A percentile compares a stretch with the other conserved stretches of the same genome.
Conservation (phyloP, 169 alveolate genomes). For the Cystoisospora suis region DNA sequence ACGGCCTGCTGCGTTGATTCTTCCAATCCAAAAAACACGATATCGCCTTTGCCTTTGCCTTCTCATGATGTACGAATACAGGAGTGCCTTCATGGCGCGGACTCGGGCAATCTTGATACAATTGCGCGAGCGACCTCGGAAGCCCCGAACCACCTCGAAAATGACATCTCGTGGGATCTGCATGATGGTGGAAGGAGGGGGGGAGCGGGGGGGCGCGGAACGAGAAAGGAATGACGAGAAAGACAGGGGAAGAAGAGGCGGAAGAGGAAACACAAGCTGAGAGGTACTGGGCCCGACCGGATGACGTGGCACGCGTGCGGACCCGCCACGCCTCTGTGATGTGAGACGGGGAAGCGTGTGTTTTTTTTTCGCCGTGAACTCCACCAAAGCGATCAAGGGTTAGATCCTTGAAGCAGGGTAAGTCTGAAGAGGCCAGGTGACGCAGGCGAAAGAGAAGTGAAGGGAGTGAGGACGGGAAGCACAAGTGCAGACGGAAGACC, state of each 20-base stretch:
- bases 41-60: conserved; percentile 53
- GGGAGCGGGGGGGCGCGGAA: neutral
- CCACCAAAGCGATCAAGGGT: too few relatives aligned
- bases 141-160: conserved; percentile 62
- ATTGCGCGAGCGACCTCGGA: conserved; percentile 59
- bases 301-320: too few relatives aligned
- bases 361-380: neutral
- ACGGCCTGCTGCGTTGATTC: conserved; percentile 63
- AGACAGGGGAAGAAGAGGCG: neutral
- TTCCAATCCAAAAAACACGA: conserved; percentile 61
- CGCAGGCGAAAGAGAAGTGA: neutral
- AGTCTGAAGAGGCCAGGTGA: too few relatives aligned
- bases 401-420: too few relatives aligned
- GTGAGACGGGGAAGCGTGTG: neutral
- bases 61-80: conserved; percentile 31
- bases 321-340: too few relatives aligned
- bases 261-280: neutral
- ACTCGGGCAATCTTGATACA: conserved; percentile 60
- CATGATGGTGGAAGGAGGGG: conserved; percentile 28
- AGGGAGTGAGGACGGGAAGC: neutral
- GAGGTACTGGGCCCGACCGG: too few relatives aligned
- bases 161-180: conserved; percentile 63
- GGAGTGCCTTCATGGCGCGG: conserved; percentile 54
- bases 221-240: neutral
- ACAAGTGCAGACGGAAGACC: neutral